Conservation (phyloP, 495 filamentous ascomycete species). For the Hypoxylon cercidicola region DNA sequence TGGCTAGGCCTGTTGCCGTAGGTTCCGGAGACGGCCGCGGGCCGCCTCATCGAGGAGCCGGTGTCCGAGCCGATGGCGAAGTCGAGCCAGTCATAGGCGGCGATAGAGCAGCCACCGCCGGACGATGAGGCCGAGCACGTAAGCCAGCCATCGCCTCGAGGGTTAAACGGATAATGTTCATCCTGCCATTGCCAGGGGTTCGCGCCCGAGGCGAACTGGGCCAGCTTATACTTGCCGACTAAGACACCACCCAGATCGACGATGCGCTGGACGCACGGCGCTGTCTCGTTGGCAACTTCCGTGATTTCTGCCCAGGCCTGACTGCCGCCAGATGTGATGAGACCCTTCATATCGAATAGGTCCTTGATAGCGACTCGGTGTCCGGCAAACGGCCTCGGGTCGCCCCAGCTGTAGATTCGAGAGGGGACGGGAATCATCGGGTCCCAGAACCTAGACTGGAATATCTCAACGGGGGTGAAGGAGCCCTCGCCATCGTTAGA, state of each 20-base stretch:
- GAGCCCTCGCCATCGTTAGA: slow-evolving; percentile 49
- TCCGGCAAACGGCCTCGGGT: slow-evolving; percentile 37
- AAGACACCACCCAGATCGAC: slow-evolving; percentile 62
- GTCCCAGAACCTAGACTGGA: slow-evolving; percentile 48
- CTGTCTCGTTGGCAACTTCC: slow-evolving; percentile 53
- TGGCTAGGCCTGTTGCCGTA: slow-evolving; percentile 61
- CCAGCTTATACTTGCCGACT: slow-evolving; percentile 64
- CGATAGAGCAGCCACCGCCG: slow-evolving; percentile 52
- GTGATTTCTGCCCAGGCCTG: slow-evolving; percentile 60
- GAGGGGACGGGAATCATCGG: slow-evolving; percentile 57
- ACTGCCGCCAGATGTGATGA: slow-evolving; percentile 63
- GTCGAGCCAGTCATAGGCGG: slow-evolving; percentile 61
- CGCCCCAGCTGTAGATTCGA: slow-evolving; percentile 52
- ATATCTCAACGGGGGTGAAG: slow-evolving; percentile 38
- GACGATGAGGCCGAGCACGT: slow-evolving; percentile 53
- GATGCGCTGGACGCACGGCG: slow-evolving; percentile 58
- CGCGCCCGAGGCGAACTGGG: slow-evolving; percentile 64
- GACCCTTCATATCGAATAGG: slow-evolving; percentile 63
- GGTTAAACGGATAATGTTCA: slow-evolving; percentile 59
- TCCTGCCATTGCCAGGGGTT: slow-evolving; percentile 63
- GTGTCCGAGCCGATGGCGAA: slow-evolving; percentile 57
- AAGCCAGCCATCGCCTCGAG: slow-evolving; percentile 59
- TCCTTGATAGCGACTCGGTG: slow-evolving; percentile 64
- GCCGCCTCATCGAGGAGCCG: slow-evolving; percentile 59
- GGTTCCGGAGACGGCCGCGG: slow-evolving; percentile 57